Conservation (phyloP, 2,329 filamentous ascomycete genomes). For the Trichoderma citrinoviride region DNA sequence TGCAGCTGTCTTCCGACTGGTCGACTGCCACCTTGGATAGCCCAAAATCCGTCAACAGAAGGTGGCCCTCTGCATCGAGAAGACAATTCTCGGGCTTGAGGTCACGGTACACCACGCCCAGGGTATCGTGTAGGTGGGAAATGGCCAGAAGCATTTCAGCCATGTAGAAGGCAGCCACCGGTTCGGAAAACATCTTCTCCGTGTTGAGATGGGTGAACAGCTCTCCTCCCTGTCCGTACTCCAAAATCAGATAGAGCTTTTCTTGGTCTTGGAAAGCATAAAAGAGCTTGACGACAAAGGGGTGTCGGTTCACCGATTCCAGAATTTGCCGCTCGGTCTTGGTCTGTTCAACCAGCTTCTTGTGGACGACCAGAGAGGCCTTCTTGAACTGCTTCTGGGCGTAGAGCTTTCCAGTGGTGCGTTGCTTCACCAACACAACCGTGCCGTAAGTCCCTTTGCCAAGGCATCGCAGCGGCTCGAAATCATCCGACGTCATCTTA, state of each 20-base stretch:
- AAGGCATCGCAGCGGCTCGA: conserved; percentile 84
- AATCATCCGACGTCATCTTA: conserved; percentile 91
- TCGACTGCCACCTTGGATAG: conserved; percentile 90
- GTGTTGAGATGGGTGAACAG: conserved; percentile 92
- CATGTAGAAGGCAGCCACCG: conserved; percentile 94
- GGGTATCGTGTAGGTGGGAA: conserved; percentile 84
- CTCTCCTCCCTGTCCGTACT: conserved; percentile 96
- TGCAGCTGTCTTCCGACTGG: conserved; percentile 62
- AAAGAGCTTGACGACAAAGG: conserved; percentile 96
- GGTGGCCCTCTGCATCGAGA: conserved; percentile 83
- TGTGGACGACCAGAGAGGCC: conserved; percentile 90
- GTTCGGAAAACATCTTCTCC: conserved; percentile 92
- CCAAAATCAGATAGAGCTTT: conserved; percentile 94
- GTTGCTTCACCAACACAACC: conserved; percentile 89
- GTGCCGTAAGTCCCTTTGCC: conserved; percentile 97
- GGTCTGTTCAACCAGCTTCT: conserved; percentile 93
- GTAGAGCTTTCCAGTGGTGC: conserved; percentile 80
- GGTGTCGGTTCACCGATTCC: conserved; percentile 93
- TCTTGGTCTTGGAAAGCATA: conserved; percentile 98
- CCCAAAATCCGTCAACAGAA: conserved; percentile 94
- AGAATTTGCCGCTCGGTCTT: conserved; percentile 94
- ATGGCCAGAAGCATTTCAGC: conserved; percentile 95
- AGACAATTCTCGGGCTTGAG: conserved; percentile 98
- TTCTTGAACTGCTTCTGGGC: conserved; percentile 99
- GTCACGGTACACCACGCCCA: conserved; percentile 94